Evolutionary conservation across 441 rosid genomes (phyloP), one percentile per base, ranked within the genome.

Genomic region (Cnidoscolus chayamansa): DNA sequence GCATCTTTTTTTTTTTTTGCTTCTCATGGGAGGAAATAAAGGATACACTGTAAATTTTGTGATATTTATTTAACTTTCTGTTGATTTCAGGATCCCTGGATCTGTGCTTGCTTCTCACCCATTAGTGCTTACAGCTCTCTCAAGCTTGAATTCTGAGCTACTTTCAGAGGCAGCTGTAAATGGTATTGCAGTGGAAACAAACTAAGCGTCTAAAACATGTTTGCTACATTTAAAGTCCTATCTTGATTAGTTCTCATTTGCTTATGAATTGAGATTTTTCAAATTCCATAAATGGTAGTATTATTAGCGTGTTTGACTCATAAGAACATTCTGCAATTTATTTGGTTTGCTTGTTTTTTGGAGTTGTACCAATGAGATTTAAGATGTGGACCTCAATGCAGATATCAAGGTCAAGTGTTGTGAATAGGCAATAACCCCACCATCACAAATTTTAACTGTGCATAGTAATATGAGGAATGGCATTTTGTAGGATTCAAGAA

Each of bases 81-180:
- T 82, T 79, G 80, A 73, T 85, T 87, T 84, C 93, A 93, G 99
- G 85, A 84, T 90, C 58, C 86, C 94, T 79, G 99, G 96, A 45
- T 87, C 90, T 74, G 75, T 83, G 68, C 97, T 96, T 82, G 93
- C 98, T n/a, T 83, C 88, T 84, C 97, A 96, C 68, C 97, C 98
- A 20, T 81, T 93, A 87, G 94, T 93, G 76, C 87, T 80, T 75
- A 81, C 97, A 62, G 97, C 99, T 78, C 91, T 96, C 66, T 85
- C 99, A 77, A 88, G 97, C 83, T 87, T 96, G 85, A 90, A 84
- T 77, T 81, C 96, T 67, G 97, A 93, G 76, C 80, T 90, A 67
- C 93, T 91, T 61, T 92, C 98, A 9, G 99, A 93, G 89, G 99
- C 98, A 58, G 86, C 98, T 80, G 98, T 96, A 45, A 95, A 93